These are phyloP conservation scores for Ustilago xerochloae DNA, from an alignment of 1,284 basidiomycete genomes.

Conservation along the genomic window DNA sequence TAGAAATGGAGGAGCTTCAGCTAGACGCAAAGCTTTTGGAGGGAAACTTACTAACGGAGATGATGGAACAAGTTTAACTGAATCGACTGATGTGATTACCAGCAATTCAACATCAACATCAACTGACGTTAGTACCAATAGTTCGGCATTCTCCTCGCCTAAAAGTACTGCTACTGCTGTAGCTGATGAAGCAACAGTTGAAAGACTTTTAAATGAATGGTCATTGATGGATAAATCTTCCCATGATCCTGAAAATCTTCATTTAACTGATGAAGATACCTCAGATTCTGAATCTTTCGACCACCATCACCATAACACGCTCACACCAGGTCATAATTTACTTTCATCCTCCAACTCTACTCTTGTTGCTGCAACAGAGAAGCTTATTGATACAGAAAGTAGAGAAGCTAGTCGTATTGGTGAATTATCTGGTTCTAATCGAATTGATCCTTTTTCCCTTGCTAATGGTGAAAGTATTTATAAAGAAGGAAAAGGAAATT, in stretches of 20 bases:
- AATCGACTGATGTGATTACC: background rate
- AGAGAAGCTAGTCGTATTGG: constrained; percentile 7
- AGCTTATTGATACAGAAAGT: constrained; percentile 3
- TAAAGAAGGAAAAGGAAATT: background rate
- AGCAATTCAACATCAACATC: background rate
- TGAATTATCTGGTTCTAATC: constrained; percentile 17
- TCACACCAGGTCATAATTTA: background rate
- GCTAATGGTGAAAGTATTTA: background rate
- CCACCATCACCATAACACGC: background rate
- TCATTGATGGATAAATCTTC: constrained; percentile 32
- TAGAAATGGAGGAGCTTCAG: background rate
- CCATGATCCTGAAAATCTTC: constrained; percentile 37
- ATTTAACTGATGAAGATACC: constrained; percentile 48
- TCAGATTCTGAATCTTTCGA: constrained; percentile 19
- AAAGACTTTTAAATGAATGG: constrained; percentile 49
- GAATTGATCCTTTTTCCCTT: constrained; percentile 11
- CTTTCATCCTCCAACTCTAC: background rate
- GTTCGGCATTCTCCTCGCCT: background rate
- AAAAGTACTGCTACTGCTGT: constrained; percentile 8
- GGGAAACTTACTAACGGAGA: constrained; percentile 21
- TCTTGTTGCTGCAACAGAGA: background rate
- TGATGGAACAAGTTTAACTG: background rate
- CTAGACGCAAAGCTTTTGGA: constrained; percentile 20
- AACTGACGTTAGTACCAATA: background rate
- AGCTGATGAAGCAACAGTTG: constrained; percentile 31